Percentiles rank a stretch among this genome's conserved stretches.
Conservation (phyloP, 345 rosid genomes). For the Hibiscus syriacus region DNA sequence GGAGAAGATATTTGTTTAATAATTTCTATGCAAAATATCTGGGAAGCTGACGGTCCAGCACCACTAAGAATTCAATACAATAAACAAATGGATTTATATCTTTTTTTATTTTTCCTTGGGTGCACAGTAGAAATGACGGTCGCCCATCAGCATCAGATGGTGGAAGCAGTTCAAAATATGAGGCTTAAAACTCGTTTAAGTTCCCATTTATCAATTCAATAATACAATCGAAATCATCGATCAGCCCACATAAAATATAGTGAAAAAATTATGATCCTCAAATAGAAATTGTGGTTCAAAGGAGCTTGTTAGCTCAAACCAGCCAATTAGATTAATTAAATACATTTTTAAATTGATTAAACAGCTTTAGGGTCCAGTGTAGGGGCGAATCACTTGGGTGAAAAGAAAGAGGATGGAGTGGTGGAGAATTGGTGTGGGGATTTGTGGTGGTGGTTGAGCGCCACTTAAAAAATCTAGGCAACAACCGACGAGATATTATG, state of each 20-base stretch:
- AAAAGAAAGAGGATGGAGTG: conserved; percentile 7
- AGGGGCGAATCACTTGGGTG: background rate
- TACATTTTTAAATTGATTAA: no score
- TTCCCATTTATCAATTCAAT: background rate
- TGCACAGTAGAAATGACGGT: no score
- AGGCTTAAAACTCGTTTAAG: background rate
- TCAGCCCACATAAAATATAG: background rate
- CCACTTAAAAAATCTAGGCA: background rate
- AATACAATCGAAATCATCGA: background rate
- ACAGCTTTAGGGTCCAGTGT: background rate
- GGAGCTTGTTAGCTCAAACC: background rate
- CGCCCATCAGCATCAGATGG: no score
- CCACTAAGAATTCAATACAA: background rate
- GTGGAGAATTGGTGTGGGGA: conserved; percentile 4
- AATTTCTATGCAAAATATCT: conserved; percentile 9
- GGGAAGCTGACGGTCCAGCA: background rate
- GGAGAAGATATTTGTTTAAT: conserved; percentile 5
- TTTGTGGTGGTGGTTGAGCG: conserved; percentile 19
- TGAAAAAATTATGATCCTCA: background rate
- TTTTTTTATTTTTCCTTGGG: no score
- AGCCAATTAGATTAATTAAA: background rate
- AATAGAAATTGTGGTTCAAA: conserved; percentile 18
- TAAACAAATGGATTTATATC: background rate
- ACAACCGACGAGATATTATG: conserved; percentile 2
- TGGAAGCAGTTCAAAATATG: no score